Percentiles rank a stretch among this genome's conserved stretches.
These are phyloP conservation scores for Styphnolobium japonicum DNA, from an alignment of 306 rosid genomes.

Conservation along the genomic window DNA sequence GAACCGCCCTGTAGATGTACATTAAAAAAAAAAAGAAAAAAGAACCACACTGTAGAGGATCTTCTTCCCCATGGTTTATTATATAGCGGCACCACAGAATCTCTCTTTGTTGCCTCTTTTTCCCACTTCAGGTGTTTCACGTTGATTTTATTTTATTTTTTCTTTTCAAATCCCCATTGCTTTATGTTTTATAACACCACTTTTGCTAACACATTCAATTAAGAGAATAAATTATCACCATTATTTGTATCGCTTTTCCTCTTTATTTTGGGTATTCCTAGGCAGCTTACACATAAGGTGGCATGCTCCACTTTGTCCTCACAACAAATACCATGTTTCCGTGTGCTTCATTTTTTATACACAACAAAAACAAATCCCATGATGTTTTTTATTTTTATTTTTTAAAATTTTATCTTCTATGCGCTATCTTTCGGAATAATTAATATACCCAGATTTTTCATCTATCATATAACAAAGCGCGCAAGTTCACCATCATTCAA, in stretches of 20 bases:
- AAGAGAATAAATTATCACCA: background rate
- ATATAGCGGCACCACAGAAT: conserved; percentile 2
- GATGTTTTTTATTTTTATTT: background rate
- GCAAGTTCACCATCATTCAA: background rate
- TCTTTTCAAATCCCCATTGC: background rate
- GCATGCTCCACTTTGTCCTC: conserved; percentile 63
- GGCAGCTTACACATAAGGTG: conserved; percentile 46
- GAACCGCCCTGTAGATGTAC: background rate
- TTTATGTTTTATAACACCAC: background rate
- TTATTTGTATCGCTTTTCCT: conserved; percentile 1
- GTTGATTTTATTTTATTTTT: background rate
- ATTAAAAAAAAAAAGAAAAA: no score
- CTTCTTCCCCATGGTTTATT: background rate
- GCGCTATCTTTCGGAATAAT: background rate
- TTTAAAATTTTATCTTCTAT: background rate
- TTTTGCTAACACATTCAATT: conserved; percentile 16
- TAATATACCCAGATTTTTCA: background rate
- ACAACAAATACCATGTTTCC: conserved; percentile 27
- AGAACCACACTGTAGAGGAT: background rate
- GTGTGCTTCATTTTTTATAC: background rate
- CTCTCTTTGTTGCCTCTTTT: conserved; percentile 31
- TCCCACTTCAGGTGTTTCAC: conserved; percentile 50
- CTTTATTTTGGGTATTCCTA: conserved; percentile 21
- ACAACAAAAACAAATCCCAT: background rate
- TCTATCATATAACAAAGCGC: background rate